phyloP scores from a whole-genome alignment of 140 eudicot species.

The Senecio squalidus region DNA sequence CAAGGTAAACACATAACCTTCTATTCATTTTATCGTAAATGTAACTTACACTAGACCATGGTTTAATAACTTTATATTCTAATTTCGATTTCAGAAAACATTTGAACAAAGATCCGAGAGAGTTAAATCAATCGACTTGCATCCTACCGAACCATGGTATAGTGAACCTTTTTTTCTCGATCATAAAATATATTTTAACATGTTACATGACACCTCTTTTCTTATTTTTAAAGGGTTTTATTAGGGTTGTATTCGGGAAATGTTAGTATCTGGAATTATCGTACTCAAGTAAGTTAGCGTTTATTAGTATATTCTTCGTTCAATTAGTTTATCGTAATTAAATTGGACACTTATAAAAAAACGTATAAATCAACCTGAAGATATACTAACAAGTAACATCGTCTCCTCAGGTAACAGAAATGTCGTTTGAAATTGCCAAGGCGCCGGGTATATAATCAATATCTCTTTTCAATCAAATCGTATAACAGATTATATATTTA shows the following conservation, averaged over 20 bases:
- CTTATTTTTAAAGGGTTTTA: constrained; percentile 34
- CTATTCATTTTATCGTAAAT: background rate
- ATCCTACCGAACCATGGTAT: constrained; percentile 68
- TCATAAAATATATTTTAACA: too few relatives aligned
- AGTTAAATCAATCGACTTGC: constrained; percentile 55
- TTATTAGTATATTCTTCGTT: too few relatives aligned
- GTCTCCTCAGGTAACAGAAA: constrained; percentile 17
- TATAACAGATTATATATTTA: too few relatives aligned
- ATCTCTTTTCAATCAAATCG: background rate
- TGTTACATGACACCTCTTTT: background rate
- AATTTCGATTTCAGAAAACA: constrained; percentile 31
- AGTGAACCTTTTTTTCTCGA: background rate
- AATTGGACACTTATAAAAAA: background rate
- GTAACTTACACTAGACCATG: background rate
- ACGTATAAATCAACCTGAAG: too few relatives aligned
- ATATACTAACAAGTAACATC: background rate
- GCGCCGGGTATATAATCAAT: constrained; percentile 15
- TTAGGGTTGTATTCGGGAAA: constrained; percentile 52
- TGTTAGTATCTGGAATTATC: constrained; percentile 44
- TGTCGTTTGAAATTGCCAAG: constrained; percentile 13
- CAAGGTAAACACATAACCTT: constrained; percentile 18
- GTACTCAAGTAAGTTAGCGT: constrained; percentile 34
- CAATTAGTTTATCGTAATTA: background rate
- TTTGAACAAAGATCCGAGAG: constrained; percentile 48
- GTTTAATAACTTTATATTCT: background rate